Base-by-base conservation (phyloP, 805 yeast genomes). In the Candida berthetii region DNA sequence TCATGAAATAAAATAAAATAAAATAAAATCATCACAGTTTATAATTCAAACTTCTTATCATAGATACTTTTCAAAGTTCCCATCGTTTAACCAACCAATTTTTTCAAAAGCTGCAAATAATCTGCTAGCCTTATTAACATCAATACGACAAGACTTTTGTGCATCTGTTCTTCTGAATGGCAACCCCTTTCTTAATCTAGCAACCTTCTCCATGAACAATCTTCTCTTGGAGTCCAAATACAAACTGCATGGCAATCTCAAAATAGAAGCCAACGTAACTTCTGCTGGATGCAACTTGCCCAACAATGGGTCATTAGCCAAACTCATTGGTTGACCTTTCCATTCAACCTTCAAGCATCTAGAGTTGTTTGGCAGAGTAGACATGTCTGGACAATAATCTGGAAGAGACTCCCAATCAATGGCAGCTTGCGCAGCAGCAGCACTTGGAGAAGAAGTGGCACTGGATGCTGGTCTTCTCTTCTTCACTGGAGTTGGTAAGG, bases 251-350 rank as follows among this genome's bases (percentile, higher is more conserved):
- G 97, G 96, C 49, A 91, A 71, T 59, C 99, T 75, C 55, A 91
- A 71, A n/a, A 82, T 84, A 15, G 95, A 83, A 4, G 98, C 97
- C 46, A 91, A 70, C 34, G 75, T 71, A 14, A 84, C 74, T 64
- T 91, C 99, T 4, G 96, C 96, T 1, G 97, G 97, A 62, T 91
- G 97, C 49, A 93, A 71, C 52, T 81, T 74, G 37, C 66, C 65
- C 39, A 74, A 62, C 50, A 86, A 73, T 17, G 96, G 95, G 62
- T 93, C 98, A 27, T 63, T 54, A 15, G 82, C 71, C 42, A 91
- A 72, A 61, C 86, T 95, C 96, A 91, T 89, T 31, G 97, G 95
- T 53, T 89, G 95, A 10, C 98, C 99, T 66, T 90, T 91, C 99
- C 99, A 91, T 61, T 91, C 98, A 29, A 95, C 85, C 57, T 83